Base-by-base conservation (phyloP, 2,329 filamentous ascomycete genomes). In the Hymenoscyphus repandus region DNA sequence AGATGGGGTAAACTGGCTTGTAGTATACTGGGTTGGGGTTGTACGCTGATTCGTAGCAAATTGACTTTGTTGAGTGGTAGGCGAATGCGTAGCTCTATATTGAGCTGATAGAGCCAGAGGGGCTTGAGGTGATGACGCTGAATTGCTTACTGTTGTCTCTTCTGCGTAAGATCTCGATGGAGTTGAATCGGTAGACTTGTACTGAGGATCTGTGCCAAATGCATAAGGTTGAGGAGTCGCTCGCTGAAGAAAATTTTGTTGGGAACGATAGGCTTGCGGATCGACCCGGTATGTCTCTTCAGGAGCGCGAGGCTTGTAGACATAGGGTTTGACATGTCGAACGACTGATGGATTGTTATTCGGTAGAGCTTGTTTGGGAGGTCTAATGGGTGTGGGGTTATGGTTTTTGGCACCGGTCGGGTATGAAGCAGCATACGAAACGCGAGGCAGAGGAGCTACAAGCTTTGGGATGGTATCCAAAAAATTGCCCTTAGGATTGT, bases 401-500 rank as follows among this genome's bases (percentile, higher is more conserved):
- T 49, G 55, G 17, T 62, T 56, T 32, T 53, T 61, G n/a, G 52
- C 43, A 22, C 50, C 56, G 12, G 62, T 52, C 17, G 61, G 61
- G 45, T 64, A 65, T 5, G 63, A 62, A 57, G 66, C 64, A 41
- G 64, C 54, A 44, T 64, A 64, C 11, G 66, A 67, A 45, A 64
- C 61, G 51, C 70, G 66, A 41, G 66, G 70, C 42, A 59, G 63
- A 20, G 70, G 68, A 55, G 70, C 74, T 3, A 67, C 61, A 4
- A 75, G 73, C 58, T 80, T 80, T 46, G 74, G 81, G 47, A 90
- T 72, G 2, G 85, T 83, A 41, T 89, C 85, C 64, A 90, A 68
- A 68, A 86, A 91, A 64, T 86, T 87, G 58, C 82, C 83, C 69
- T 79, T 84, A 2, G 76, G 71, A 53, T 89, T 88, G 67, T 89